A percentile compares a stretch with the other conserved stretches of the same genome.
Conservation (phyloP, 306 rosid genomes). For the Cucumis hystrix region DNA sequence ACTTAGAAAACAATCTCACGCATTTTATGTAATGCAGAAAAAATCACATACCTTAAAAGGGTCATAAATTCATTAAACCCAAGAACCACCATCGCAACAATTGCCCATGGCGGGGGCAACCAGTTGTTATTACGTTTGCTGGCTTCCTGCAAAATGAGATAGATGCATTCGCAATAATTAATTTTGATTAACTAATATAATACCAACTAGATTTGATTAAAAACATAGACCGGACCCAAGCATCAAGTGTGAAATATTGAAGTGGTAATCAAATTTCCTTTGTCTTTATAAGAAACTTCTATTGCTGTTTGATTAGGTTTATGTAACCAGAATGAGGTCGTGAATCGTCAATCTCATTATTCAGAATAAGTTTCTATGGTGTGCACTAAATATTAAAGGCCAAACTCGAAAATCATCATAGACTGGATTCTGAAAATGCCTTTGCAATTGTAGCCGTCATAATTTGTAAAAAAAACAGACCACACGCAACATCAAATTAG, state of each 20-base stretch:
- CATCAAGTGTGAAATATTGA: neutral
- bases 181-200: neutral
- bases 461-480: neutral
- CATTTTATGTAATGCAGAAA: neutral
- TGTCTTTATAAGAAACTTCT: neutral
- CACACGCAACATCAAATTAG: no score
- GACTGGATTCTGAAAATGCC: neutral
- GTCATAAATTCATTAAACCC: slow-evolving; percentile 98
- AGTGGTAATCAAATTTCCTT: neutral
- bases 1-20: slow-evolving; percentile 9
- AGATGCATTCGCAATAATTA: neutral
- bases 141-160: slow-evolving; percentile 60
- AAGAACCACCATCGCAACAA: slow-evolving; percentile 56
- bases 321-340: neutral
- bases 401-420: neutral
- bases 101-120: slow-evolving; percentile 99
- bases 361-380: neutral
- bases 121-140: slow-evolving; percentile 88
- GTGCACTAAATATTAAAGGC: neutral
- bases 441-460: neutral
- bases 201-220: neutral
- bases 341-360: neutral
- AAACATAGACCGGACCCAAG: neutral
- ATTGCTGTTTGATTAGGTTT: neutral
- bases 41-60: slow-evolving; percentile 48